A percentile compares a stretch with the other conserved stretches of the same genome.
Conservation (phyloP, 768 basidiomycete species). For the Pleurotus ostreatus region DNA sequence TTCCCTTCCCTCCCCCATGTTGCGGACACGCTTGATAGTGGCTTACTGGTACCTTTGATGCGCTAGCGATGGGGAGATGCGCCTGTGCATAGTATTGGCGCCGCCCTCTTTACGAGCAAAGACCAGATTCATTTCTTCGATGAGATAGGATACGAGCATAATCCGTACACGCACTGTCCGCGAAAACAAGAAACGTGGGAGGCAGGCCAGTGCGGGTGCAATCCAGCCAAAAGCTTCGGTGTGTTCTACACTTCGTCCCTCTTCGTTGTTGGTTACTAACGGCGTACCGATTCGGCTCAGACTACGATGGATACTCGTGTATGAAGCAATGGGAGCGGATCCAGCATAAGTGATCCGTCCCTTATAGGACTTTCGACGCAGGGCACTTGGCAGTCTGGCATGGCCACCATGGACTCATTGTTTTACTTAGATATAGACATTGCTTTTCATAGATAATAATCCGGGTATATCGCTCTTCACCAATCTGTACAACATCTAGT, state of each 20-base stretch:
- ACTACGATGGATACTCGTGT: constrained; percentile 42
- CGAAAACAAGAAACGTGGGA: constrained; percentile 45
- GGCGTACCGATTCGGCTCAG: constrained; percentile 16
- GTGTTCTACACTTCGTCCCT: constrained; percentile 14
- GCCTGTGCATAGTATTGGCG: constrained; percentile 81
- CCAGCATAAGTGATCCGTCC: neutral
- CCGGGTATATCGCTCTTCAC: too few species aligned
- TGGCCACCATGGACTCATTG: too few species aligned
- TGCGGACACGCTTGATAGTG: neutral
- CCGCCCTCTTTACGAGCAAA: constrained; percentile 67
- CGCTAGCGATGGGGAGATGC: constrained; percentile 79
- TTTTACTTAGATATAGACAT: too few species aligned
- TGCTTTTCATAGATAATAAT: too few species aligned
- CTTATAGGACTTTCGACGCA: neutral
- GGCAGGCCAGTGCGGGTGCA: constrained; percentile 67
- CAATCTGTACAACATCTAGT: too few species aligned
- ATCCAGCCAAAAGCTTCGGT: constrained; percentile 71
- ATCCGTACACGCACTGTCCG: constrained; percentile 77
- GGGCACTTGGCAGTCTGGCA: too few species aligned
- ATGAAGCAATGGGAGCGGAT: constrained; percentile 33
- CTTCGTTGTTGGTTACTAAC: too few species aligned
- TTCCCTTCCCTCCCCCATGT: neutral
- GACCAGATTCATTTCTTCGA: constrained; percentile 79
- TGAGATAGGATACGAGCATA: constrained; percentile 83
- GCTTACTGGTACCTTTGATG: constrained; percentile 36